Conservation (phyloP, 108 stramenopile genomes). For the Cyclostephanos invisitatus region DNA sequence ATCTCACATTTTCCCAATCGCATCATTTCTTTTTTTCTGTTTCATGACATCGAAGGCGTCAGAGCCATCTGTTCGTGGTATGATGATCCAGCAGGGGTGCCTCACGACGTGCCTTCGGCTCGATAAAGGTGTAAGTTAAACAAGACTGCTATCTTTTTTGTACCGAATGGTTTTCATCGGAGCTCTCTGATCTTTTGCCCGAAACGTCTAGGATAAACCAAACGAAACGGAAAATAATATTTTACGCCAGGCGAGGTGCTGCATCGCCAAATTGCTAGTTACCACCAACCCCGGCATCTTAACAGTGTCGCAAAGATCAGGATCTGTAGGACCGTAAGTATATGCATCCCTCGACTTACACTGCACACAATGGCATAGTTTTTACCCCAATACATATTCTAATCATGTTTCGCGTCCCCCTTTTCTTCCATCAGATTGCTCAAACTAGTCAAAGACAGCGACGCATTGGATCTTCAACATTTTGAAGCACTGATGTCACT, state of each 20-base stretch:
- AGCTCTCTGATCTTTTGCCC: conserved; percentile 1
- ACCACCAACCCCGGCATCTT: conserved; percentile 93
- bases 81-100: conserved; percentile 95
- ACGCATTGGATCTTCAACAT: conserved; percentile 87
- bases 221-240: conserved; percentile 75
- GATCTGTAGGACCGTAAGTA: conserved; percentile 72
- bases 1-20: too few relatives aligned
- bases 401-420: not conserved
- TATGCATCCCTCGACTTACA: not conserved
- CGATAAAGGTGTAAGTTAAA: conserved; percentile 61
- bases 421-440: conserved; percentile 46
- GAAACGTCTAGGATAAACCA: conserved; percentile 44
- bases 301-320: conserved; percentile 87
- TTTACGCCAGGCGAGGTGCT: conserved; percentile 77
- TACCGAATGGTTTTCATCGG: not conserved
- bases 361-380: not conserved
- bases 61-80: conserved; percentile 80
- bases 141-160: not conserved
- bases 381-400: not conserved
- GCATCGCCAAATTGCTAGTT: conserved; percentile 92
- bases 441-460: conserved; percentile 80
- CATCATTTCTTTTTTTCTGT: too few relatives aligned
- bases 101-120: conserved; percentile 78
- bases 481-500: conserved; percentile 95
- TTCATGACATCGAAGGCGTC: conserved; percentile 25